These are phyloP conservation scores for Skeletonema grethae DNA, from an alignment of 108 stramenopile species.

Conservation along the genomic window DNA sequence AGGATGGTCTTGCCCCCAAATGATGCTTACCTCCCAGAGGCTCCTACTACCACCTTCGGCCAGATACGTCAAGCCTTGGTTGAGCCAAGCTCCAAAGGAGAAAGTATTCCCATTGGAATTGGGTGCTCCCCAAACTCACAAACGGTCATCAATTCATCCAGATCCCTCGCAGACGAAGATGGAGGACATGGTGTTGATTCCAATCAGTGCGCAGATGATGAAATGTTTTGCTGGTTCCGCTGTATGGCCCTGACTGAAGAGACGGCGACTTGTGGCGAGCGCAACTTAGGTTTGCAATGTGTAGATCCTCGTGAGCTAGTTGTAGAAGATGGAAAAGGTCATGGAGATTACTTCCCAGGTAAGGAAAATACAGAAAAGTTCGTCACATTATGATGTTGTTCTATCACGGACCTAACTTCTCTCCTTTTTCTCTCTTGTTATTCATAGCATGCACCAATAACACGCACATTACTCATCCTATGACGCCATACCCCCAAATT, in stretches of 20 bases:
- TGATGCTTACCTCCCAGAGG: constrained; percentile 49
- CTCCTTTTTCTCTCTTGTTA: too few species aligned
- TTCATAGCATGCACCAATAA: constrained; percentile 33
- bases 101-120: constrained; percentile 14
- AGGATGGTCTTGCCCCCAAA: constrained; percentile 85
- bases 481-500: constrained; percentile 28
- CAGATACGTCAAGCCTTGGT: constrained; percentile 54
- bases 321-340: constrained; percentile 22
- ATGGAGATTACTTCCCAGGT: constrained; percentile 51
- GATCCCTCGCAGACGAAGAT: constrained; percentile 41
- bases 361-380: constrained; percentile 37
- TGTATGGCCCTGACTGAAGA: constrained; percentile 65
- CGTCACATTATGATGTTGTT: too few species aligned
- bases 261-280: constrained; percentile 46
- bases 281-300: constrained; percentile 61
- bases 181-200: background rate
- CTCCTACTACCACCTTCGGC: constrained; percentile 56
- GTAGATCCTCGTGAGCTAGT: constrained; percentile 61
- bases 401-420: background rate
- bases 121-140: constrained; percentile 34
- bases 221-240: constrained; percentile 80
- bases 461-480: constrained; percentile 23
- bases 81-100: constrained; percentile 21
- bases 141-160: constrained; percentile 28
- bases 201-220: constrained; percentile 54